Base-by-base conservation (phyloP, 2,329 filamentous ascomycete genomes). In the Aspergillus fructus region DNA sequence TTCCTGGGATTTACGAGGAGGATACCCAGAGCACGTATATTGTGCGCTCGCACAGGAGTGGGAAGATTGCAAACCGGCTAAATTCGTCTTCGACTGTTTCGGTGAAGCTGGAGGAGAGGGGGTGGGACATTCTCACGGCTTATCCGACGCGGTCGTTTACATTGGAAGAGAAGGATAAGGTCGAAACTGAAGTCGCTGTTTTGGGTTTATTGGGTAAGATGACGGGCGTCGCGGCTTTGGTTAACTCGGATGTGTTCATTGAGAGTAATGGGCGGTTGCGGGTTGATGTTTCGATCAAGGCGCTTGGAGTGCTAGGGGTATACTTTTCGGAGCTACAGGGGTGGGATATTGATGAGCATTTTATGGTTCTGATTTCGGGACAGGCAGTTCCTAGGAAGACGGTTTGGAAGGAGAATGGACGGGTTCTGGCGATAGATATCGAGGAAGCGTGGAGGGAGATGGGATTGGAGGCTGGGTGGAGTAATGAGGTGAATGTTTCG, bases 191-290 rank as follows among this genome's bases (percentile, higher is more conserved):
- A 43, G 79, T 93, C 2, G 86, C 90, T 0, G 86, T 89, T 17
- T 74, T 97, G 1, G 93, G 93, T 0, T 78, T 97, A 2, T 63
- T 96, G 3, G 89, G 84, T 2, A 96, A 97, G 74, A 96, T 97
- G 90, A 91, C 91, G 0, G 93, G 92, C 0, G 86, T 88, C 1
- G 92, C 91, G 1, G 92, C 91, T 0, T 82, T 96, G 7, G 78
- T 88, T 1, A 81, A 79, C 39, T 87, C 79, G n/a, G 80, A 83
- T 27, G 81, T 87, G 45, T 82, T 81, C 34, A 70, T 87, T 64
- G 75, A 82, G 37, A 78, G 81, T 7, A 87, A 85, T 56, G 85
- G 86, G 11, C 68, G 85, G 15, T 75, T 94, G 19, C 74, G 85
- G 7, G 75, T 96, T 12, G 85, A 86, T 65, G 84, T 89, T 1